Conservation (phyloP, 2,329 filamentous ascomycete genomes). For the Nectriaceae sp. region DNA sequence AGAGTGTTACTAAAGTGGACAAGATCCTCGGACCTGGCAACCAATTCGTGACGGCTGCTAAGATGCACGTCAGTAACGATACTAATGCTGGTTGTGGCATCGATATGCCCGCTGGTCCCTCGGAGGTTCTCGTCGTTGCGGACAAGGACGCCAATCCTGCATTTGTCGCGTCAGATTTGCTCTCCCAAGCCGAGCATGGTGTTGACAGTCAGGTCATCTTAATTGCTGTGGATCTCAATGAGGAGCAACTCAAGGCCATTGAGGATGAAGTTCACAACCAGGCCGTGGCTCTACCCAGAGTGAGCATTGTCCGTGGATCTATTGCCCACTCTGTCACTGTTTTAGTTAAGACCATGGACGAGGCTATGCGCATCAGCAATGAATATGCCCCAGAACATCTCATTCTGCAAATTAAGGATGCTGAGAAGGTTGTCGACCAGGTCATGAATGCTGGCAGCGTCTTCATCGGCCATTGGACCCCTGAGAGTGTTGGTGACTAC, state of each 20-base stretch:
- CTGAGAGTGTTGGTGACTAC: constrained; percentile 97
- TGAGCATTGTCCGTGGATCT: constrained; percentile 88
- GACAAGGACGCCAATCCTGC: constrained; percentile 86
- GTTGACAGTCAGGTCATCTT: constrained; percentile 94
- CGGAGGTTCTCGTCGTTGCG: constrained; percentile 94
- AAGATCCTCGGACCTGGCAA: constrained; percentile 98
- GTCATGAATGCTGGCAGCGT: constrained; percentile 95
- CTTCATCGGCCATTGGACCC: constrained; percentile 94
- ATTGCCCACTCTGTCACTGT: constrained; percentile 93
- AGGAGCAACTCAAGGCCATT: constrained; percentile 75
- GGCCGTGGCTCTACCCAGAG: constrained; percentile 81
- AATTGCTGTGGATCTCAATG: constrained; percentile 78
- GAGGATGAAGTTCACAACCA: constrained; percentile 90
- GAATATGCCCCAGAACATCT: constrained; percentile 95
- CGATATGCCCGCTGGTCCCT: constrained; percentile 97
- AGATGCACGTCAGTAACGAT: constrained; percentile 98
- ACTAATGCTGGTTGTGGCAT: constrained; percentile 94
- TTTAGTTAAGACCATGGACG: constrained; percentile 67
- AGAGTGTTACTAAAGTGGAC: constrained; percentile 93
- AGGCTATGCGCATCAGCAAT: constrained; percentile 84
- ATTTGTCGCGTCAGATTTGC: constrained; percentile 91
- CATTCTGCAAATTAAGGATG: constrained; percentile 84
- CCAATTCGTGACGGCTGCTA: constrained; percentile 96
- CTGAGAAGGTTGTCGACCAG: constrained; percentile 71
- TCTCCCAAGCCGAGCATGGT: constrained; percentile 96